Base-by-base conservation (phyloP, 2,329 filamentous ascomycete genomes). In the Penicillium sp. region DNA sequence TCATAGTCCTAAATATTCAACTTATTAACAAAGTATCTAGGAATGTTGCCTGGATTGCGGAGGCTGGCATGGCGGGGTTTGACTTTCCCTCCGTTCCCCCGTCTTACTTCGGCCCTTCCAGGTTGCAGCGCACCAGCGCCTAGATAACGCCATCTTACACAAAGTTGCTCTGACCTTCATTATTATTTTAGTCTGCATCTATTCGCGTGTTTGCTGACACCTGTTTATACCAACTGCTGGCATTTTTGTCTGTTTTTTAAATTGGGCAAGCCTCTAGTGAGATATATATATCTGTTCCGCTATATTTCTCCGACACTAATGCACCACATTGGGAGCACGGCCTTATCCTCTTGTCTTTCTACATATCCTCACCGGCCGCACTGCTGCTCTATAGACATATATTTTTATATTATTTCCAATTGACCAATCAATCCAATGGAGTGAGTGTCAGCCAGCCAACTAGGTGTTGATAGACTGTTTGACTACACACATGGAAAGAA, bases 101-200 rank as follows among this genome's bases (percentile, higher is more conserved):
- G 39, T 42, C 39, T 42, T 43, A 26, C n/a, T 26, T 31, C 52
- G 42, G 47, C 50, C 31, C 43, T 56, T 58, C 45, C 42, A 57
- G 6, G 49, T 56, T 61, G 40, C 53, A 57, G 22, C 35, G 32
- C 26, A 32, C 48, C 39, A 46, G 58, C 58, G 53, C 55, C 40
- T 57, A 55, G 35, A 54, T 14, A 50, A 56, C 53, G 52, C 52
- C 55, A 56, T 53, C 53, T 60, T 53, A 50, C 49, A 37, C 26
- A 5, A 26, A 26, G 18, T 35, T n/a, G 32, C 32, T 40, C 31
- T 31, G 20, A 46, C 43, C 38, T 44, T 13, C 10, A 11, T 44
- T 22, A 37, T 32, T 37, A 49, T 48, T 49, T 14, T 40, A 39
- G 11, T 22, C 39, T 2, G 1, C 3, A 32, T 4, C 18, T 53